A percentile compares a stretch with the other conserved stretches of the same genome.
Evolutionary conservation across 129 eudicot genomes (phyloP).

Genomic region (carrot (Daucus carota)): DH1_v3.0 NC_030389.2:41963001-41963500

Average conservation of each 20-base stretch:
- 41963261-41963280: too few relatives aligned
- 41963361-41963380: not conserved
- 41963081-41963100: not conserved
- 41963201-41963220: not conserved
- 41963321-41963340: too few relatives aligned
- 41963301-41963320: too few relatives aligned
- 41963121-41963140: not conserved
- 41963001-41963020: constrained; percentile 33
- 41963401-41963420: not conserved
- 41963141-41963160: not conserved
- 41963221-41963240: not conserved
- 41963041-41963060: not conserved
- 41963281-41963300: too few relatives aligned
- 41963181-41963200: not conserved
- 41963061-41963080: not conserved
- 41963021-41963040: not conserved
- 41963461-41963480: not conserved
- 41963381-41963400: not conserved
- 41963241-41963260: not conserved
- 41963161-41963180: not conserved
- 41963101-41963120: not conserved
- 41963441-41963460: not conserved
- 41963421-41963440: not conserved
- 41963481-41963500: not conserved
- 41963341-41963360: too few relatives aligned